Conservation (phyloP, 169 alveolate species). For the Plasmodium ovale region DNA sequence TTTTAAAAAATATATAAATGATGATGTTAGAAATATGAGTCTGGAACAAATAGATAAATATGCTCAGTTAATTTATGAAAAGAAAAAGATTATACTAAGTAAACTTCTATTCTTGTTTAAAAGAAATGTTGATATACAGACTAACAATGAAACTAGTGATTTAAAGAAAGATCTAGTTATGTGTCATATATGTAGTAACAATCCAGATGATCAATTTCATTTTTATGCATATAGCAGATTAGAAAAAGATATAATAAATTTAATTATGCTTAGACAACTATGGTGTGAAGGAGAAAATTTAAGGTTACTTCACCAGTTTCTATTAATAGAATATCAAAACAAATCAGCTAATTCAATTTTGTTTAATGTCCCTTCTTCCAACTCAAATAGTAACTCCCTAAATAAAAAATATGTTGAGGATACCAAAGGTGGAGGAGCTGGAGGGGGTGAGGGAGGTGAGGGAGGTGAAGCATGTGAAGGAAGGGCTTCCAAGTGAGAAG, state of each 20-base stretch:
- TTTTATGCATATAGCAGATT: constrained; percentile 76
- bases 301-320: constrained; percentile 44
- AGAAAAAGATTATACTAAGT: constrained; percentile 23
- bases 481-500: too few relatives aligned
- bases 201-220: constrained; percentile 75
- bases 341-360: constrained; percentile 57
- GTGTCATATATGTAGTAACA: constrained; percentile 75
- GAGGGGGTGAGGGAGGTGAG: too few relatives aligned
- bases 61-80: constrained; percentile 55
- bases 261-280: constrained; percentile 61
- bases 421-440: neutral
- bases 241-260: constrained; percentile 72
- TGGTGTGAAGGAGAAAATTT: constrained; percentile 73
- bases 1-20: constrained; percentile 49
- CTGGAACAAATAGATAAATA: constrained; percentile 50
- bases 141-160: constrained; percentile 73
- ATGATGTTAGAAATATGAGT: constrained; percentile 51
- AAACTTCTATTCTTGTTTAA: constrained; percentile 59
- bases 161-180: constrained; percentile 69
- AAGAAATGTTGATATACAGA: constrained; percentile 66
- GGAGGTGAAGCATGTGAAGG: too few relatives aligned
- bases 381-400: neutral
- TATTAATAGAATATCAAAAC: constrained; percentile 52
- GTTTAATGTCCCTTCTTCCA: constrained; percentile 22
- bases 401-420: constrained; percentile 34